Conservation (phyloP, 768 basidiomycete species). For the Udeniomyces megalosporus region DNA sequence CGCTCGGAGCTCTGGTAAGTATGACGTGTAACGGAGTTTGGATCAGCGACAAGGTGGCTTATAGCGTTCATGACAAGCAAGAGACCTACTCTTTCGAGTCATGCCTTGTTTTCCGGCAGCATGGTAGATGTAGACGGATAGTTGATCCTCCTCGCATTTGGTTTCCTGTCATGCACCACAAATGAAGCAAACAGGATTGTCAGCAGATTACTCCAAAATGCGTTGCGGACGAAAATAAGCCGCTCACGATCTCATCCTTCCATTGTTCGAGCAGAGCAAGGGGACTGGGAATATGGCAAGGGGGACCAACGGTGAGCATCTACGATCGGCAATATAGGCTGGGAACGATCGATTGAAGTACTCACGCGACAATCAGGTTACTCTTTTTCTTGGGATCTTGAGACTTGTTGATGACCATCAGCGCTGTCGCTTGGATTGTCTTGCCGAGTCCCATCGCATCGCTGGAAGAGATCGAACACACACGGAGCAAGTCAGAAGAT, state of each 20-base stretch:
- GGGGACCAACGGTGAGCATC: background rate
- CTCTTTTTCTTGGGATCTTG: constrained; percentile 41
- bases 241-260: constrained; percentile 54
- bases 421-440: constrained; percentile 32
- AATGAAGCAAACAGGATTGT: background rate
- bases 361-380: constrained; percentile 50
- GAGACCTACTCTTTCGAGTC: constrained; percentile 25
- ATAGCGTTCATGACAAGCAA: no score
- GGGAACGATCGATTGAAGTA: background rate
- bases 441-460: constrained; percentile 19
- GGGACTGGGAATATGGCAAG: background rate
- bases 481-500: background rate
- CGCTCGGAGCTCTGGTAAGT: constrained; percentile 33
- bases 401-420: constrained; percentile 42
- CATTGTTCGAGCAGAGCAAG: constrained; percentile 48
- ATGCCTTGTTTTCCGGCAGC: constrained; percentile 38
- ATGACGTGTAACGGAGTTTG: background rate
- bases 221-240: constrained; percentile 30
- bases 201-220: background rate
- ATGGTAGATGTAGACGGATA: constrained; percentile 44
- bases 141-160: constrained; percentile 23
- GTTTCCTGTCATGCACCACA: no score
- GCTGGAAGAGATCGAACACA: background rate
- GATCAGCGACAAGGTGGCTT: background rate
- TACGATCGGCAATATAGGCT: background rate